Evolutionary conservation across 139 green algal genomes (phyloP), one percentile per base, ranked within the genome.

Genomic region (Raphidocelis subcapitata): DNA sequence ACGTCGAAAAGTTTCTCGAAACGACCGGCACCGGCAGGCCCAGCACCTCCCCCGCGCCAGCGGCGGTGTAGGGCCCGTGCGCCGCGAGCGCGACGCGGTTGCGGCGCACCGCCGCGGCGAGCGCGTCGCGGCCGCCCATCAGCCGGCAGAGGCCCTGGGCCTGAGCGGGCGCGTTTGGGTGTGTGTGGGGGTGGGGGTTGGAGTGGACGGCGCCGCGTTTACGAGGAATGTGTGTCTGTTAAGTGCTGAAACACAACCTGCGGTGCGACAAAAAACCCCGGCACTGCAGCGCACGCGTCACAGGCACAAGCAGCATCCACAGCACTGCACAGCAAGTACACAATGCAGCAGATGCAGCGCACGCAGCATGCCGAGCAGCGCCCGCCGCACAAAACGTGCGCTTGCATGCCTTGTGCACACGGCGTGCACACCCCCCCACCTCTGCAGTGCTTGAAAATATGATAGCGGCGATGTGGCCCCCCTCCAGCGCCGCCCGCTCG

Each of bases 41-140:
- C 73, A 86, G 67, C 28, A 85, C 76, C 2, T 72, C 64, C 0
- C 51, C 75, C 14, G 68, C 86, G 2, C 87, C 87, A 3, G 69
- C 80, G n/a, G 88, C 88, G 1, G 89, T 94, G 78, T 89, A 91
- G 0, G 86, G 86, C 8, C 89, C 89, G 60, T 94, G 89, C 18
- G 89, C 89, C 32, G 89, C 85, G 52, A 94, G 79, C 32, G 86
- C 1, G 35, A 87, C 67, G 24, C 57, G 37, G 51, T 90, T 69
- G 10, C 63, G 57, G 51, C 60, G 15, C 10, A 93, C 56, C 16
- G 69, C 71, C 20, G 62, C 26, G 1, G 41, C 31, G 5, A 91
- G 32, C 0, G 37, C 67, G 23, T 80, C 77, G 28, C 10, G 47
- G 31, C 85, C 81, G 47, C 86, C 89, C 57, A 92, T 73, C 4